Conservation (phyloP, 2,329 filamentous ascomycete species). For the Fusarium sulawesiense region DNA sequence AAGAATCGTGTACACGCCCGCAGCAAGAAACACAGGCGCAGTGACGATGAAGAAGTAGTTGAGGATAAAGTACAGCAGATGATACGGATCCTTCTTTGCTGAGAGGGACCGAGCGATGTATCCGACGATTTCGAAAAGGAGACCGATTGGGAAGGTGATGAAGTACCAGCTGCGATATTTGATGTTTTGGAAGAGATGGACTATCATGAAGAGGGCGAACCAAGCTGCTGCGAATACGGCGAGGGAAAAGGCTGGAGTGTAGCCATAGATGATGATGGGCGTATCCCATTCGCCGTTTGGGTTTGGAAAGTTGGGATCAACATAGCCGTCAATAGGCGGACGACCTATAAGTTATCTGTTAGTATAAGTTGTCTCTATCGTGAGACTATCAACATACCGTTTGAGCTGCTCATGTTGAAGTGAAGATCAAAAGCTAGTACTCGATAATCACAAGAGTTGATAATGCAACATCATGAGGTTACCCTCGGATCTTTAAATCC, state of each 20-base stretch:
- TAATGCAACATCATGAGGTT: neutral
- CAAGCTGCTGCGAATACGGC: constrained; percentile 56
- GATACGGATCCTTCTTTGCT: constrained; percentile 62
- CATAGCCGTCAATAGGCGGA: constrained; percentile 51
- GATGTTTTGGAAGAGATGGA: constrained; percentile 53
- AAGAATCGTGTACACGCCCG: constrained; percentile 66
- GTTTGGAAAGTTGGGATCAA: constrained; percentile 65
- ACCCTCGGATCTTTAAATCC: constrained; percentile 12
- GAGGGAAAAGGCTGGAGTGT: constrained; percentile 60
- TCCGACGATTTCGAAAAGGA: constrained; percentile 62
- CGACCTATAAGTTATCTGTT: constrained; percentile 4
- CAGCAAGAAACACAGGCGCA: constrained; percentile 68
- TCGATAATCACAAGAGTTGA: constrained; percentile 11
- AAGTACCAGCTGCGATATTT: constrained; percentile 60
- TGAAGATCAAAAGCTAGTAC: constrained; percentile 24
- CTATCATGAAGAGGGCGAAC: constrained; percentile 55
- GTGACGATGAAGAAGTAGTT: constrained; percentile 72
- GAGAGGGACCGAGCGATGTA: constrained; percentile 62
- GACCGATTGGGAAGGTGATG: constrained; percentile 56
- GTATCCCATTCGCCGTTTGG: constrained; percentile 59
- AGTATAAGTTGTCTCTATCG: neutral
- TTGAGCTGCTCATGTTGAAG: constrained; percentile 32
- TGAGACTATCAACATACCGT: constrained; percentile 3
- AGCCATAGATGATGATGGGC: constrained; percentile 63
- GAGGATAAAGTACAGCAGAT: constrained; percentile 66